phyloP scores from a whole-genome alignment of 2,329 filamentous ascomycete genomes.

The Penicillium frequentans region DNA sequence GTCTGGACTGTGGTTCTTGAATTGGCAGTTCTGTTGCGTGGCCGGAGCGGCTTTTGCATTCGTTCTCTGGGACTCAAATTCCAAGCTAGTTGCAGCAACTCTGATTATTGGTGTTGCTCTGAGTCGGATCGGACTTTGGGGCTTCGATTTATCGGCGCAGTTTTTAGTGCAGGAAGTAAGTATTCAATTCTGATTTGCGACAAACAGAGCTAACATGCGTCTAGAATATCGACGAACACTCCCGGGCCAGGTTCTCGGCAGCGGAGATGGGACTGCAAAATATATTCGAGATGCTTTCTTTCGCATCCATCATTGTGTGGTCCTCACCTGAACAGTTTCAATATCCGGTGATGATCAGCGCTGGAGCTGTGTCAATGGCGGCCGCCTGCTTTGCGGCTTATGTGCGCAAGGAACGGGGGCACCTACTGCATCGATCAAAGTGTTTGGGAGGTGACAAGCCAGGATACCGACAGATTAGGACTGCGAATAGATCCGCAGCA shows the following conservation, averaged over 20 bases:
- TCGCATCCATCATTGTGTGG: slow-evolving; percentile 65
- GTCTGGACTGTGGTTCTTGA: slow-evolving; percentile 69
- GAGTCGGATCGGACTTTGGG: slow-evolving; percentile 62
- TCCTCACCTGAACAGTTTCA: slow-evolving; percentile 63
- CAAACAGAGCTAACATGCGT: not conserved
- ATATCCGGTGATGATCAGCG: slow-evolving; percentile 62
- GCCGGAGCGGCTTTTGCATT: slow-evolving; percentile 48
- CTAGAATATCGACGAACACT: slow-evolving; percentile 55
- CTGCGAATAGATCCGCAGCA: not conserved
- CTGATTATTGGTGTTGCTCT: slow-evolving; percentile 55
- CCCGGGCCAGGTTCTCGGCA: slow-evolving; percentile 68
- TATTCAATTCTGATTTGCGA: not conserved
- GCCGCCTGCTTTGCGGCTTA: slow-evolving; percentile 53
- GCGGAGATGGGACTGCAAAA: slow-evolving; percentile 69
- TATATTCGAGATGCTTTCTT: slow-evolving; percentile 68
- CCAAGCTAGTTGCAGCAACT: slow-evolving; percentile 44
- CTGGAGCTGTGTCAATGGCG: slow-evolving; percentile 35
- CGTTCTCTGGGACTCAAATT: slow-evolving; percentile 32
- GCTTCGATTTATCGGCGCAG: slow-evolving; percentile 62
- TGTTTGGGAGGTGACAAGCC: slow-evolving; percentile 21
- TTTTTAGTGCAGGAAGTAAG: slow-evolving; percentile 61
- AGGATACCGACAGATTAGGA: not conserved
- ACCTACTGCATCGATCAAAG: slow-evolving; percentile 53
- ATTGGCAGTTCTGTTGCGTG: slow-evolving; percentile 64
- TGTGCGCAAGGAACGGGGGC: slow-evolving; percentile 59